Percentiles rank a stretch among this genome's conserved stretches.
Conservation (phyloP, 2,329 filamentous ascomycete species). For the Massarina eburnea region DNA sequence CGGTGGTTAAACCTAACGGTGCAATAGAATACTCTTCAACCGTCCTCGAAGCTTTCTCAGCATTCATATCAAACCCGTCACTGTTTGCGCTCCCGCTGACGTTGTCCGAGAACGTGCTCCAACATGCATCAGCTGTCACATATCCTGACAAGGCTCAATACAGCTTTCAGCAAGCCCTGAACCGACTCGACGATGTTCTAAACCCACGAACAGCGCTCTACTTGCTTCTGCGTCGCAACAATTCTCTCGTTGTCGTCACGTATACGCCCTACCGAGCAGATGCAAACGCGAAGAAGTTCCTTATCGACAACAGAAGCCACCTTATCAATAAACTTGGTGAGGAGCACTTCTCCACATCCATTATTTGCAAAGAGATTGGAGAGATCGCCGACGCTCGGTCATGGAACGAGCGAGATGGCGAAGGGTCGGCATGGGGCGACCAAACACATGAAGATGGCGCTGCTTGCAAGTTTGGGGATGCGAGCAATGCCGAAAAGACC, state of each 20-base stretch:
- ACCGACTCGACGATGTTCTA: slow-evolving; percentile 19
- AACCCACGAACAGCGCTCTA: slow-evolving; percentile 17
- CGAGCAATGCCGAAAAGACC: not conserved
- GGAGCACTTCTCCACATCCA: slow-evolving; percentile 14
- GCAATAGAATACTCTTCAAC: slow-evolving; percentile 3
- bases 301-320: slow-evolving; percentile 15
- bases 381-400: slow-evolving; percentile 29
- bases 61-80: slow-evolving; percentile 10
- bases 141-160: not conserved
- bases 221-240: slow-evolving; percentile 20
- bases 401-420: slow-evolving; percentile 24
- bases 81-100: slow-evolving; percentile 14
- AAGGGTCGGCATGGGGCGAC: not conserved
- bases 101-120: slow-evolving; percentile 1
- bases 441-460: not conserved
- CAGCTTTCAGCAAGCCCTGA: slow-evolving; percentile 17
- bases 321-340: slow-evolving; percentile 17
- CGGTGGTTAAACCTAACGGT: not conserved
- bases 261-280: slow-evolving; percentile 26
- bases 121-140: slow-evolving; percentile 4
- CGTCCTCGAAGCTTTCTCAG: slow-evolving; percentile 9
- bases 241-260: slow-evolving; percentile 20
- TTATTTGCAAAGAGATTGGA: slow-evolving; percentile 32
- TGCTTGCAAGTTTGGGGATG: not conserved
- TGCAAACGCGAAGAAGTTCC: slow-evolving; percentile 3